A percentile compares a stretch with the other conserved stretches of the same genome.
Evolutionary conservation across 1,284 basidiomycete genomes (phyloP).

Genomic region (Cryptococcus hybrid): DNA sequence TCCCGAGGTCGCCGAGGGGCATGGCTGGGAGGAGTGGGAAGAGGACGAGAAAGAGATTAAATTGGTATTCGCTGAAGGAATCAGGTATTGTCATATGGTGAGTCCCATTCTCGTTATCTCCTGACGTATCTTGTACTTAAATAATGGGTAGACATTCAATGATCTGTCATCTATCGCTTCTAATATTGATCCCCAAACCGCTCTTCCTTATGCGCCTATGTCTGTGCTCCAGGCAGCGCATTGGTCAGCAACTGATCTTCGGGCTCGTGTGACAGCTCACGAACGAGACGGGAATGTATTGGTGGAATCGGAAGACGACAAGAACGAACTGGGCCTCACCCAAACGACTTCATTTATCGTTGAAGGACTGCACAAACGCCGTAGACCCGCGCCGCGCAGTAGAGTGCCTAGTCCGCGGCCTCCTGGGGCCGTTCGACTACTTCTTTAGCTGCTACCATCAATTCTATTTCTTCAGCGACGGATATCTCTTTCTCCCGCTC

Average conservation of each 20-base stretch:
- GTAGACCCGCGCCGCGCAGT: constrained; percentile 16
- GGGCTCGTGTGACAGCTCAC: constrained; percentile 30
- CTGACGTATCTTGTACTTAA: constrained; percentile 9
- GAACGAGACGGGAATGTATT: constrained; percentile 14
- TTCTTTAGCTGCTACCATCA: not conserved
- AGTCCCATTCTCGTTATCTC: constrained; percentile 30
- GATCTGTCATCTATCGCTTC: constrained; percentile 70
- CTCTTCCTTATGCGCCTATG: constrained; percentile 66
- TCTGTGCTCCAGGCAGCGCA: constrained; percentile 68
- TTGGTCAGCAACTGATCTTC: constrained; percentile 57
- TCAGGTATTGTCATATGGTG: constrained; percentile 89
- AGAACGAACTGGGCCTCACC: constrained; percentile 42
- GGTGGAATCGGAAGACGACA: constrained; percentile 5
- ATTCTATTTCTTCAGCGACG: not conserved
- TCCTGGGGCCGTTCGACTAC: constrained; percentile 1
- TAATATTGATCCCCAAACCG: constrained; percentile 68
- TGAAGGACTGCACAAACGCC: constrained; percentile 16
- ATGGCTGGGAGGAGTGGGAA: constrained; percentile 38
- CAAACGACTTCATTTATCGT: constrained; percentile 30
- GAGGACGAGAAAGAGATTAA: constrained; percentile 53
- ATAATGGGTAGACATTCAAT: constrained; percentile 61
- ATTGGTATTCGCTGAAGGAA: constrained; percentile 71
- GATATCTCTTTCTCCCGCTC: not conserved
- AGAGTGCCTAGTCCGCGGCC: constrained; percentile 13
- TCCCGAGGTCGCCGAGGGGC: constrained; percentile 10